Evolutionary conservation across 176 grass and related monocot species (phyloP).

Genomic region (Elaeis guineensis): DNA sequence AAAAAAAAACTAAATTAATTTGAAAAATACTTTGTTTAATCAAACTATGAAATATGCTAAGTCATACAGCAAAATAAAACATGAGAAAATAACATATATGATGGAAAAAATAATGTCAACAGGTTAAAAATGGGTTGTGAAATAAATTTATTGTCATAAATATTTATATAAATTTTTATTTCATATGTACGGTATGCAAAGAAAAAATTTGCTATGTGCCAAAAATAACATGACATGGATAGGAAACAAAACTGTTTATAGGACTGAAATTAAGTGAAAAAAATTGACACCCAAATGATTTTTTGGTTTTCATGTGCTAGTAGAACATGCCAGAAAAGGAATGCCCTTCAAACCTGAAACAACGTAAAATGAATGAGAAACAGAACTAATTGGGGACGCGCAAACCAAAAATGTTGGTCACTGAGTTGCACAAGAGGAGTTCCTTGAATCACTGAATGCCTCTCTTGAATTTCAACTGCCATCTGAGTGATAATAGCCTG

Average conservation of each 20-base stretch:
- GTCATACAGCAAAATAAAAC: neutral
- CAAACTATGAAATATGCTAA: no score
- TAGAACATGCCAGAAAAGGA: neutral
- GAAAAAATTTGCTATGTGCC: no score
- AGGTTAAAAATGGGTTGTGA: neutral
- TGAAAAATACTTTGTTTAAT: neutral
- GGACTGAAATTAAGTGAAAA: no score
- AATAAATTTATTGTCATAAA: no score
- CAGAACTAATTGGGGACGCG: constrained; percentile 10
- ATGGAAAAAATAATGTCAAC: neutral
- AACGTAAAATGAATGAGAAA: constrained; percentile 18
- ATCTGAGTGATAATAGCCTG: constrained; percentile 14
- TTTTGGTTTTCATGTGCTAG: no score
- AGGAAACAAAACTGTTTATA: no score
- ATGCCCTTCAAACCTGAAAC: constrained; percentile 5
- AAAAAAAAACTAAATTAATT: neutral
- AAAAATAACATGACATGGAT: no score
- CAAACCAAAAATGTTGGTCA: constrained; percentile 16
- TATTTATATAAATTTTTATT: neutral
- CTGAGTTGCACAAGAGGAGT: constrained; percentile 8
- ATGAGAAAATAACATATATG: neutral
- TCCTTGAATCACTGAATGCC: constrained; percentile 11
- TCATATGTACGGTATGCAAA: no score
- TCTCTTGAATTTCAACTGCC: constrained; percentile 12
- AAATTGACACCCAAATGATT: no score